Conservation (phyloP, 805 yeast genomes). For the Candida maesae region DNA sequence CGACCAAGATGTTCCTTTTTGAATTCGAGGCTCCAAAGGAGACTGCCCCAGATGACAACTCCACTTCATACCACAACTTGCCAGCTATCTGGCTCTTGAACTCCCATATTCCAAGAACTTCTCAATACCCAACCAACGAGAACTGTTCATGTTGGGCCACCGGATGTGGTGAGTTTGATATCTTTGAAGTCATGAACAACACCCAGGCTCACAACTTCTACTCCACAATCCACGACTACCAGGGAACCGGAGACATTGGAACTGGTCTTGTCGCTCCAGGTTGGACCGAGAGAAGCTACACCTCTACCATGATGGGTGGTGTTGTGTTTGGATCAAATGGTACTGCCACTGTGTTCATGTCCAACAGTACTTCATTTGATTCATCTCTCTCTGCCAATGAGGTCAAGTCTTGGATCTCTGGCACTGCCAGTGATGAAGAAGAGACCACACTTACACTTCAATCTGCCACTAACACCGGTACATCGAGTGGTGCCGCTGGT, state of each 20-base stretch:
- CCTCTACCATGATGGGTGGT: conserved; percentile 60
- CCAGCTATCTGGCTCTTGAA: conserved; percentile 78
- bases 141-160: conserved; percentile 75
- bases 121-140: conserved; percentile 59
- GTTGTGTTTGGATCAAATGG: conserved; percentile 64
- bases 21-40: conserved; percentile 68
- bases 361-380: conserved; percentile 49
- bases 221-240: conserved; percentile 73
- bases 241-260: conserved; percentile 60
- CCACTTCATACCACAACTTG: conserved; percentile 44
- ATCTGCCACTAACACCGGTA: conserved; percentile 36
- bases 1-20: conserved; percentile 66
- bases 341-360: conserved; percentile 54
- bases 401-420: conserved; percentile 43
- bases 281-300: conserved; percentile 50
- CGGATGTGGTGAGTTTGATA: conserved; percentile 79
- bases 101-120: conserved; percentile 68
- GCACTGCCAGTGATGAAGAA: conserved; percentile 28
- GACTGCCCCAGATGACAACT: conserved; percentile 28
- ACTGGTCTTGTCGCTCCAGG: conserved; percentile 58
- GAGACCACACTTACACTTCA: conserved; percentile 29
- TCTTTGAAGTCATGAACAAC: conserved; percentile 67
- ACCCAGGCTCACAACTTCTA: conserved; percentile 53
- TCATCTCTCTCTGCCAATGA: conserved; percentile 40
- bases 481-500: conserved; percentile 18